Conservation (phyloP, 2,329 filamentous ascomycete species). For the Aspergillus floridensis region DNA sequence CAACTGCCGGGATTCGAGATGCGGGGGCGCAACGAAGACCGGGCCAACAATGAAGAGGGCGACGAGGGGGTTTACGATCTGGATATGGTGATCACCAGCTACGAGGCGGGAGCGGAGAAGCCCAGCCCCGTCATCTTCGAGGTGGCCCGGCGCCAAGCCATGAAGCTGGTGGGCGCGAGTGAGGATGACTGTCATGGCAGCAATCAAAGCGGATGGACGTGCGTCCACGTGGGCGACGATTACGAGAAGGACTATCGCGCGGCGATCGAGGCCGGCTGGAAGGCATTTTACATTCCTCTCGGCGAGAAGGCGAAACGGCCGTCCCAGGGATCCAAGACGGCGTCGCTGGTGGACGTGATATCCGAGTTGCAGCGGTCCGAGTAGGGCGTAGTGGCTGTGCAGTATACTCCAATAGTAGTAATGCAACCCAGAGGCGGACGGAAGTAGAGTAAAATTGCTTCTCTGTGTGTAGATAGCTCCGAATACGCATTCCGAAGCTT, state of each 20-base stretch:
- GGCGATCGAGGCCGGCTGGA: conserved; percentile 39
- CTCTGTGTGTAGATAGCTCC: background rate
- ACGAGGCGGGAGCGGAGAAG: conserved; percentile 47
- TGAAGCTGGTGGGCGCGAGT: conserved; percentile 9
- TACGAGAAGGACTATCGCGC: conserved; percentile 42
- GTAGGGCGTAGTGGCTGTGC: background rate
- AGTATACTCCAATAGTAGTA: background rate
- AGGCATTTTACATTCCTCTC: conserved; percentile 34
- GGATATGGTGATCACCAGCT: conserved; percentile 47
- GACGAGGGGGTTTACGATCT: conserved; percentile 31
- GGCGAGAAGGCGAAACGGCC: conserved; percentile 1
- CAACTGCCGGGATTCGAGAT: conserved; percentile 23
- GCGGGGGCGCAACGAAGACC: background rate
- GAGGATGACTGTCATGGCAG: background rate
- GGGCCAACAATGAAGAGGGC: background rate
- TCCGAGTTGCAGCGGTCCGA: conserved; percentile 12
- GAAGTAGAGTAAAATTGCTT: background rate
- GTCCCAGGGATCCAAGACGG: conserved; percentile 16
- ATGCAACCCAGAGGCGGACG: background rate
- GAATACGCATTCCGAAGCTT: background rate
- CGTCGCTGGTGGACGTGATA: conserved; percentile 27
- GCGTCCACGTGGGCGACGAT: conserved; percentile 48
- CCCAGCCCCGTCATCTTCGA: conserved; percentile 42
- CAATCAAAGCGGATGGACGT: conserved; percentile 21
- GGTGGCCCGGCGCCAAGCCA: conserved; percentile 34